Evolutionary conservation across 495 filamentous ascomycete species (phyloP), one percentile per base, ranked within the genome.

Genomic region (Chaetomium fimeti): DNA sequence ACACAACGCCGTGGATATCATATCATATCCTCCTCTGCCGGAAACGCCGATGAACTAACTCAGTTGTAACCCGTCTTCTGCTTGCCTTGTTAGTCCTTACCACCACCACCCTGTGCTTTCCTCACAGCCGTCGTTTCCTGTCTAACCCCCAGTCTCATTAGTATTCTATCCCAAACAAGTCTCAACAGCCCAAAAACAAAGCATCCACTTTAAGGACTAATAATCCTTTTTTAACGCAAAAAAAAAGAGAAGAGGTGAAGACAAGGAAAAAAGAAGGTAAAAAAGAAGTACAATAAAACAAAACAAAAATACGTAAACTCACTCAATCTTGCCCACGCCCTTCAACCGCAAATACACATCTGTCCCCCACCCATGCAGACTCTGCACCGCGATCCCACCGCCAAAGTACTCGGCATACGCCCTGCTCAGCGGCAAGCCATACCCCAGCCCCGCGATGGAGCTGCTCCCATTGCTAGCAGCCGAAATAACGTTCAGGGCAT

Each of bases 341-440:
- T 91, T 90, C 68, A 98, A 71, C 85, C 59, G 88, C 87, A 83
- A 54, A 67, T 83, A 83, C 3, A 83, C 81, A 60, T 83, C 83
- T 27, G 81, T 82, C 3, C 94, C 94, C 94, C 94, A 98, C 16
- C 94, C 94, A 82, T 89, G 96, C 40, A 97, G 72, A 71, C 91
- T 97, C 82, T 98, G 94, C 62, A 98, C 87, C 9, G 85, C 86
- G 66, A 98, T 92, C n/a, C 93, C 91, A 1, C 94, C 94, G 2
- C 94, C 94, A 81, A 98, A 98, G 71, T 98, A 97, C 78, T 98
- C 93, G 0, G 94, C 94, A 77, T 98, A 98, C 0, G 94, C 93
- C 67, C 94, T 84, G 57, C 92, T 91, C 43, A 98, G 76, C 45
- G 94, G 94, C 63, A 98, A 69, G 15, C 94, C 94, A 77, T 98